Conservation (phyloP, 2,329 filamentous ascomycete genomes). For the Xylariaceae sp. region DNA sequence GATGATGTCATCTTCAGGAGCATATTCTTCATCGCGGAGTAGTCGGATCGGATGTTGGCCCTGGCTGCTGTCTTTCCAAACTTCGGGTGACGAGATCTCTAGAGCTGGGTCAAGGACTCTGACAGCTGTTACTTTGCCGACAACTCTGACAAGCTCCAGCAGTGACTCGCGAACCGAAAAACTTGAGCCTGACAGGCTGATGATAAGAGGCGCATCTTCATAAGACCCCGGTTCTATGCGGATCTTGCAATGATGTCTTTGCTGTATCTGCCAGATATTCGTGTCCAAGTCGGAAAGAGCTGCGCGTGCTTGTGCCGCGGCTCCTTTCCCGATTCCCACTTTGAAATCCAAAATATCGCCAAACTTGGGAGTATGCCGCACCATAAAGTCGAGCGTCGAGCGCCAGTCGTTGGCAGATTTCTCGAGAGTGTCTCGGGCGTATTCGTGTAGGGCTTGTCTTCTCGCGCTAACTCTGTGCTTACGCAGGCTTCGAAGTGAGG, state of each 20-base stretch:
- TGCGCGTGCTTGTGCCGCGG: slow-evolving; percentile 33
- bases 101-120: slow-evolving; percentile 32
- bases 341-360: slow-evolving; percentile 37
- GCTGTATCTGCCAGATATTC: slow-evolving; percentile 34
- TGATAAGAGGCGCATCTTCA: slow-evolving; percentile 28
- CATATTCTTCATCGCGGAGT: slow-evolving; percentile 21
- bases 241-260: slow-evolving; percentile 36
- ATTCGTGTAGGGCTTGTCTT: slow-evolving; percentile 32
- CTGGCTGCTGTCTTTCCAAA: slow-evolving; percentile 20
- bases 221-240: slow-evolving; percentile 30
- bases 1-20: slow-evolving; percentile 29
- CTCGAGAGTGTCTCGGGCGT: slow-evolving; percentile 2
- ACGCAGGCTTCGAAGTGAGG: slow-evolving; percentile 28
- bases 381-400: slow-evolving; percentile 35
- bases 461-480: slow-evolving; percentile 30
- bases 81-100: slow-evolving; percentile 25
- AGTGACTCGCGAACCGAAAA: slow-evolving; percentile 36
- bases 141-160: slow-evolving; percentile 34
- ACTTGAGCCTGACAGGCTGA: slow-evolving; percentile 38
- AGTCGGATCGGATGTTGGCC: slow-evolving; percentile 24
- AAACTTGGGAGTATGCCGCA: slow-evolving; percentile 35
- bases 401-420: slow-evolving; percentile 29
- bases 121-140: slow-evolving; percentile 37
- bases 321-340: slow-evolving; percentile 36
- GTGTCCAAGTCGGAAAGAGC: slow-evolving; percentile 34